Conservation (phyloP, 2,329 filamentous ascomycete species). For the Penicillium sp. region DNA sequence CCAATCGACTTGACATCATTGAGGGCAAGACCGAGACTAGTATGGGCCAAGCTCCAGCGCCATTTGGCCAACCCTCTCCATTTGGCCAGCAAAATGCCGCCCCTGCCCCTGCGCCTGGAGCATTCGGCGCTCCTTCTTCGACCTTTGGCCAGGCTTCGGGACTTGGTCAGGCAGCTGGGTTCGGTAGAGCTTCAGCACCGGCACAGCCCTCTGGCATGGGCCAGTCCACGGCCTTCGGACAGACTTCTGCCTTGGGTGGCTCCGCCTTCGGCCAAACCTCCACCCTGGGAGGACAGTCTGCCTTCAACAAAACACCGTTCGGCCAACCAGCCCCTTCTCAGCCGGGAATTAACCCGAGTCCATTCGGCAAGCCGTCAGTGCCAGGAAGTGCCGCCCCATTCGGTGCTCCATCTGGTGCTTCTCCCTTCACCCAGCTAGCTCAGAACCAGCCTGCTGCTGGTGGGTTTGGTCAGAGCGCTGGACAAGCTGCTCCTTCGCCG, state of each 20-base stretch:
- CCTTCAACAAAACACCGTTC: conserved; percentile 30
- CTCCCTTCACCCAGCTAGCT: conserved; percentile 48
- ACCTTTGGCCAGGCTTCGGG: conserved; percentile 21
- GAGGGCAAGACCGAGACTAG: conserved; percentile 32
- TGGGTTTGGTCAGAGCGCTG: conserved; percentile 29
- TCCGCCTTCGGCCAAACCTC: conserved; percentile 16
- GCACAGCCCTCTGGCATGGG: conserved; percentile 21
- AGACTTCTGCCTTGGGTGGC: conserved; percentile 17
- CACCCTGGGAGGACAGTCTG: conserved; percentile 35
- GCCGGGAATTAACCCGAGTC: background rate
- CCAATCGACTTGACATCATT: conserved; percentile 66
- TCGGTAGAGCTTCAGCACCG: conserved; percentile 21
- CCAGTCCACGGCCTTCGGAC: conserved; percentile 18
- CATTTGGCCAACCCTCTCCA: conserved; percentile 27
- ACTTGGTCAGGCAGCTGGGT: conserved; percentile 26
- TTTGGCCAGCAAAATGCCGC: conserved; percentile 28
- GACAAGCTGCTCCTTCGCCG: conserved; percentile 5
- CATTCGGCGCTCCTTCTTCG: conserved; percentile 20
- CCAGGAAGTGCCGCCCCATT: conserved; percentile 31
- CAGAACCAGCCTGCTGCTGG: conserved; percentile 29
- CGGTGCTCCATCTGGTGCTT: conserved; percentile 37
- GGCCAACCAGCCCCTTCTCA: conserved; percentile 21
- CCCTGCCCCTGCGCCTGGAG: conserved; percentile 17
- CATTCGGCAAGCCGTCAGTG: conserved; percentile 28
- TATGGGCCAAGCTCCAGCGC: conserved; percentile 7